Percentiles rank a stretch among this genome's conserved stretches.
Evolutionary conservation across 1,139 yeast species (phyloP).

Genomic region (Candida tropicalis): DNA sequence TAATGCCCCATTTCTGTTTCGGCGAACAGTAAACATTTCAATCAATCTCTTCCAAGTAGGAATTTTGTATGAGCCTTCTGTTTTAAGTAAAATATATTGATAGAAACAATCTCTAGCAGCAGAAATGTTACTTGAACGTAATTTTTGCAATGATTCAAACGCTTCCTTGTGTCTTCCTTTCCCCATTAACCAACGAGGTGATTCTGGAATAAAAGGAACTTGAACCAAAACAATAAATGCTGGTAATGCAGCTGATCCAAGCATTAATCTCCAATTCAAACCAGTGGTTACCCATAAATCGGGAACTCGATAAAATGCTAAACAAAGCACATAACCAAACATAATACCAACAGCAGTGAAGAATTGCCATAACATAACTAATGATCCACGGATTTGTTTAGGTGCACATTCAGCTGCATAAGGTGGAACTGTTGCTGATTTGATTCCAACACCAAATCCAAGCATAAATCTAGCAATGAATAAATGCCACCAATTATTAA

Average conservation of each 20-base stretch:
- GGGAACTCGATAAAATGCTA: constrained; percentile 53
- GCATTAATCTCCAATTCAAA: constrained; percentile 79
- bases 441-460: constrained; percentile 82
- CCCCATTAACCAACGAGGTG: constrained; percentile 81
- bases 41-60: constrained; percentile 55
- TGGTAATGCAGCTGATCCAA: constrained; percentile 76
- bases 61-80: constrained; percentile 59
- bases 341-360: constrained; percentile 88
- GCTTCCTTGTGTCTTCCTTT: constrained; percentile 62
- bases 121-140: constrained; percentile 55
- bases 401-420: constrained; percentile 84
- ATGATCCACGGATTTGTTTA: constrained; percentile 72
- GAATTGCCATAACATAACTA: constrained; percentile 88
- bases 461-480: constrained; percentile 71
- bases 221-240: constrained; percentile 66
- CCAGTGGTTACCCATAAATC: constrained; percentile 42
- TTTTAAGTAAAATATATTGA: constrained; percentile 64
- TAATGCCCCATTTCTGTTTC: constrained; percentile 81
- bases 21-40: constrained; percentile 66
- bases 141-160: constrained; percentile 48
- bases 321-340: constrained; percentile 72
- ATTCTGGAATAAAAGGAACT: constrained; percentile 73
- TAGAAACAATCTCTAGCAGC: constrained; percentile 81
- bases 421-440: constrained; percentile 80
- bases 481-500: constrained; percentile 74